These are phyloP conservation scores for Phytophthora pistaciae DNA, from an alignment of 352 stramenopile species.

Conservation along the genomic window DNA sequence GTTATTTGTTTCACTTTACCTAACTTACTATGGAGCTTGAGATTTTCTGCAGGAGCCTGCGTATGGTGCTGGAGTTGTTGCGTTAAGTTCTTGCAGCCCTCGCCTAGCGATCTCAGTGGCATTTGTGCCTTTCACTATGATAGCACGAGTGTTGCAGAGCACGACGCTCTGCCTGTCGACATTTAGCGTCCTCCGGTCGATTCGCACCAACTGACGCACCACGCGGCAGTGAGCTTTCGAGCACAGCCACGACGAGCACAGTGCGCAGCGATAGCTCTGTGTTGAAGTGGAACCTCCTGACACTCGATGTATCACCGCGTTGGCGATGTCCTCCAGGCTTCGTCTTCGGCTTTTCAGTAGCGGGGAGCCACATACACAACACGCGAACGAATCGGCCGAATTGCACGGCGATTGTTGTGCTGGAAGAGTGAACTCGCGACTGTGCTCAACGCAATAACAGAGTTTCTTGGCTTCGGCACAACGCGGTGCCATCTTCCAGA, in stretches of 20 bases:
- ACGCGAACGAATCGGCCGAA: constrained; percentile 9
- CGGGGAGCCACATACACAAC: constrained; percentile 12
- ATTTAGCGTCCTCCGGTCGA: constrained; percentile 10
- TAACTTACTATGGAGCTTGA: neutral
- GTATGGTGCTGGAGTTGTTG: neutral
- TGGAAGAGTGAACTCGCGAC: constrained; percentile 1
- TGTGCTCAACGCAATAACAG: constrained; percentile 26
- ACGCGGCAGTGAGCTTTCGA: constrained; percentile 15
- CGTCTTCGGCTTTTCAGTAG: constrained; percentile 8
- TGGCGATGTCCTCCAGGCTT: constrained; percentile 15
- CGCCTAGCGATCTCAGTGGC: constrained; percentile 18
- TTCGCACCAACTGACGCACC: constrained; percentile 13
- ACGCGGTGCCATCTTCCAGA: constrained; percentile 23
- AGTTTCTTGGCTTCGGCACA: constrained; percentile 30
- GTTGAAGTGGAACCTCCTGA: neutral
- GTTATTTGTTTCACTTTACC: too few species aligned
- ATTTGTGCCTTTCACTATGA: constrained; percentile 11
- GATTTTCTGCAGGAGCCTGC: constrained; percentile 13
- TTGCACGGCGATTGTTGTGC: neutral
- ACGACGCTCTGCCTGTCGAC: constrained; percentile 7
- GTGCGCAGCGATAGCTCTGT: constrained; percentile 9
- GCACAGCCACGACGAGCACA: constrained; percentile 22
- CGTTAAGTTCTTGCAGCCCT: constrained; percentile 19
- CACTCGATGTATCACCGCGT: constrained; percentile 5
- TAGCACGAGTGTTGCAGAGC: constrained; percentile 9